phyloP scores from a whole-genome alignment of 768 basidiomycete species.

The Termitomyces sp. region DNA sequence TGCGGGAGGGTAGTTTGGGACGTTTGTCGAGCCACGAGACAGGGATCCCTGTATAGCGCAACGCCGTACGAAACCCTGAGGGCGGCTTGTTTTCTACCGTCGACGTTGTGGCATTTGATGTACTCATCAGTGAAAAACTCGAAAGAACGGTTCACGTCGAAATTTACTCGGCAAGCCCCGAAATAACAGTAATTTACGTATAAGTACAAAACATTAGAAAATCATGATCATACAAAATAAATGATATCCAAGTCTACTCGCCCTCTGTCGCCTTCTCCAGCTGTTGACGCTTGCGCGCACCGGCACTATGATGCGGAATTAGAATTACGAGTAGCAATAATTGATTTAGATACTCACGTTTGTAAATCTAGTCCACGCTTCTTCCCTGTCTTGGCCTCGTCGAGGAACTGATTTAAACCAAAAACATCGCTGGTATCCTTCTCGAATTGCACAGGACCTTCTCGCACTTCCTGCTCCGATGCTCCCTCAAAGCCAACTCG shows the following conservation, averaged over 20 bases:
- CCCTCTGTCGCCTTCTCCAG: constrained; percentile 51
- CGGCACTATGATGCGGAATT: constrained; percentile 29
- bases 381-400: constrained; percentile 93
- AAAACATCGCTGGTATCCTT: constrained; percentile 97
- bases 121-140: constrained; percentile 18
- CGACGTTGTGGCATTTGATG: constrained; percentile 15
- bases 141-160: not conserved
- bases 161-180: constrained; percentile 15
- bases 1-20: constrained; percentile 83
- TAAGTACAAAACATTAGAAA: not conserved
- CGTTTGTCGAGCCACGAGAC: constrained; percentile 79
- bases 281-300: constrained; percentile 66
- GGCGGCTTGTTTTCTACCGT: constrained; percentile 14
- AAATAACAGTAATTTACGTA: not conserved
- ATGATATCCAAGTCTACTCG: constrained; percentile 18
- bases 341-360: constrained; percentile 40
- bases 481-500: constrained; percentile 90
- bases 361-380: constrained; percentile 82
- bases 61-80: constrained; percentile 58
- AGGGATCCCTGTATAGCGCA: constrained; percentile 64
- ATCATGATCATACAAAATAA: not conserved
- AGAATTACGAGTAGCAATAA: not conserved
- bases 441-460: constrained; percentile 98
- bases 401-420: constrained; percentile 94
- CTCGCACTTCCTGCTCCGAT: constrained; percentile 72